Evolutionary conservation across 2,329 filamentous ascomycete species (phyloP).

Genomic region (Scorias spongiosa): DNA sequence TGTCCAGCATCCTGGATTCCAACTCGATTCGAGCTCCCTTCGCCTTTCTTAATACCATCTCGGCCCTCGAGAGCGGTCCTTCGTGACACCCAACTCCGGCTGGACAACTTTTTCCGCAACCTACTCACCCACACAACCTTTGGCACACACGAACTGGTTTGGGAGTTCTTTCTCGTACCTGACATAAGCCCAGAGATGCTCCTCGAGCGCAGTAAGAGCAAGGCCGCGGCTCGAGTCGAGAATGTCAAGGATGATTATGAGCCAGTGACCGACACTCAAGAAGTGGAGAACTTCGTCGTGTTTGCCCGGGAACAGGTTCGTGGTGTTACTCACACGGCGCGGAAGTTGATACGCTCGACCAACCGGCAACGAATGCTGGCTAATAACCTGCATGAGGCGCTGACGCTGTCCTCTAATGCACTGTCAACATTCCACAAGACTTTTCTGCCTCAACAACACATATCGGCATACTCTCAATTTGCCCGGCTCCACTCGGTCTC

Average conservation of each 20-base stretch:
- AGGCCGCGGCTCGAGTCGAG: constrained; percentile 68
- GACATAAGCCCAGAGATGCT: constrained; percentile 85
- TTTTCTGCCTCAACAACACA: constrained; percentile 54
- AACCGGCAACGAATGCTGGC: constrained; percentile 53
- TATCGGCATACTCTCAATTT: constrained; percentile 58
- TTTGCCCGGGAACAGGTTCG: constrained; percentile 83
- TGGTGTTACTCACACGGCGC: constrained; percentile 67
- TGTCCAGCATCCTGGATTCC: constrained; percentile 95
- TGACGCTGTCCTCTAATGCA: constrained; percentile 35
- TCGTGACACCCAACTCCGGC: constrained; percentile 70
- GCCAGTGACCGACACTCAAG: constrained; percentile 62
- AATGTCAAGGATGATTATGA: constrained; percentile 79
- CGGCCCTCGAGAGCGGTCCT: constrained; percentile 78
- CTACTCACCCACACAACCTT: constrained; percentile 84
- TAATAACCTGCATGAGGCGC: constrained; percentile 55
- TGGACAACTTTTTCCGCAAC: constrained; percentile 78
- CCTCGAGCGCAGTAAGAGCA: constrained; percentile 71
- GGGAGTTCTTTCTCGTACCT: constrained; percentile 97
- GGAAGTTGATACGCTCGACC: constrained; percentile 64
- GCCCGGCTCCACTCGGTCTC: constrained; percentile 48
- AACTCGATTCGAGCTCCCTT: constrained; percentile 58
- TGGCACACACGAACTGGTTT: constrained; percentile 88
- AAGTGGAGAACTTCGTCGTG: constrained; percentile 85
- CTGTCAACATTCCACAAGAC: constrained; percentile 34
- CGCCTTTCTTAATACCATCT: constrained; percentile 83